Percentiles rank a stretch among this genome's conserved stretches.
These are phyloP conservation scores for Cladochytrium replicatum DNA, from an alignment of 192 early-diverging fungal genomes.

Conservation along the genomic window DNA sequence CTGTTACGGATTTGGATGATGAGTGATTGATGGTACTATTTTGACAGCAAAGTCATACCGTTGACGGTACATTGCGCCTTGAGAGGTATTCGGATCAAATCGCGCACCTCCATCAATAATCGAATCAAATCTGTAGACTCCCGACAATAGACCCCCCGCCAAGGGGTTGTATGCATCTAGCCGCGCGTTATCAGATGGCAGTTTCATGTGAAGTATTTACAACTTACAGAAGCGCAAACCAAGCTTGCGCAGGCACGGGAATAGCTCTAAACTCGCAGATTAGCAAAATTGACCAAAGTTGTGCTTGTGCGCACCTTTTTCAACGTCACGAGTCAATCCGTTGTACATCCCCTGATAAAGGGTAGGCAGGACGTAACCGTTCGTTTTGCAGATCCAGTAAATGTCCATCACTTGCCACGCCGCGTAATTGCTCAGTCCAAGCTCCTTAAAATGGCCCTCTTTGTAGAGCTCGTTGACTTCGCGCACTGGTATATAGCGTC, in stretches of 20 bases:
- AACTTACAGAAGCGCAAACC: constrained; percentile 52
- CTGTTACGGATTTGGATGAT: constrained; percentile 17
- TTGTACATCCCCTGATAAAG: constrained; percentile 37
- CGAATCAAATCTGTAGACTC: constrained; percentile 2
- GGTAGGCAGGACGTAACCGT: constrained; percentile 37
- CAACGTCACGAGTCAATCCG: constrained; percentile 19
- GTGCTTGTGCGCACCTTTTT: no score
- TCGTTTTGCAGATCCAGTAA: constrained; percentile 30
- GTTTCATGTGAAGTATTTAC: no score
- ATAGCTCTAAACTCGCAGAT: no score
- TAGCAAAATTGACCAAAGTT: no score
- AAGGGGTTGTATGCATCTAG: constrained; percentile 10
- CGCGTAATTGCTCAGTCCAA: constrained; percentile 28
- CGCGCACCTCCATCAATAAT: constrained; percentile 2
- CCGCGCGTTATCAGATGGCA: no score
- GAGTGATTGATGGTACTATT: not conserved
- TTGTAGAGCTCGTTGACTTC: constrained; percentile 39
- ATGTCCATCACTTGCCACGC: constrained; percentile 42
- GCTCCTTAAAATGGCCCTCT: constrained; percentile 33
- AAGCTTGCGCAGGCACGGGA: constrained; percentile 48
- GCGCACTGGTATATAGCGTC: no score
- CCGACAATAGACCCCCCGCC: constrained; percentile 2
- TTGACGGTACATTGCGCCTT: constrained; percentile 5
- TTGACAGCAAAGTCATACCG: no score
- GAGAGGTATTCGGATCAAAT: constrained; percentile 10